phyloP scores from a whole-genome alignment of 2,329 filamentous ascomycete species.

The Claviceps pazoutovae region DNA sequence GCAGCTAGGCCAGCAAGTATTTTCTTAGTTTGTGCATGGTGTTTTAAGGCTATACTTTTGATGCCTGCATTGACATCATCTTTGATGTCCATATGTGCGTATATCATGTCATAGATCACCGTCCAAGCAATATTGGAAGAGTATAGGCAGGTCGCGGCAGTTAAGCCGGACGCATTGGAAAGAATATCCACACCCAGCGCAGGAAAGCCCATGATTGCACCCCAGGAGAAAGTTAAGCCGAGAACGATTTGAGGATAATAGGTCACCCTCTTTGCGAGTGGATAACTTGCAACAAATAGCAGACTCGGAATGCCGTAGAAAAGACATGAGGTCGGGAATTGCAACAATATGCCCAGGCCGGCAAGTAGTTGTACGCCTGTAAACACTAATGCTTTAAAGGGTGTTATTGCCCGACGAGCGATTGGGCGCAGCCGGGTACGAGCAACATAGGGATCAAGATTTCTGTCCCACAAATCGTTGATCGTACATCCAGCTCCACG shows the following conservation, averaged over 20 bases:
- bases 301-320: constrained; percentile 67
- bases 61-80: constrained; percentile 79
- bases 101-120: constrained; percentile 82
- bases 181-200: constrained; percentile 68
- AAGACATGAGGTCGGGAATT: constrained; percentile 61
- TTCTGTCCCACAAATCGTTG: constrained; percentile 83
- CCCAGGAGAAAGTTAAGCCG: constrained; percentile 79
- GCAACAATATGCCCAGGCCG: constrained; percentile 59
- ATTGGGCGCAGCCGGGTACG: constrained; percentile 69
- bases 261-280: constrained; percentile 72
- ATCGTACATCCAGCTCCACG: constrained; percentile 78
- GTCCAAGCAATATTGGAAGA: constrained; percentile 75
- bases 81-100: constrained; percentile 82
- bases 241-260: constrained; percentile 78
- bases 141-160: constrained; percentile 57
- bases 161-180: constrained; percentile 44
- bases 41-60: constrained; percentile 73
- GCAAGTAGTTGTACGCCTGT: constrained; percentile 61
- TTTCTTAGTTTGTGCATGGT: constrained; percentile 63
- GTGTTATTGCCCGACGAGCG: constrained; percentile 62
- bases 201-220: constrained; percentile 76
- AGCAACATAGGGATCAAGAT: constrained; percentile 67
- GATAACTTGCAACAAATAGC: constrained; percentile 60
- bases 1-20: constrained; percentile 58
- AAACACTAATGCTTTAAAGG: constrained; percentile 57